These are phyloP conservation scores for Ambrosia hybrid DNA, from an alignment of 140 eudicot genomes.

Conservation along the genomic window DNA sequence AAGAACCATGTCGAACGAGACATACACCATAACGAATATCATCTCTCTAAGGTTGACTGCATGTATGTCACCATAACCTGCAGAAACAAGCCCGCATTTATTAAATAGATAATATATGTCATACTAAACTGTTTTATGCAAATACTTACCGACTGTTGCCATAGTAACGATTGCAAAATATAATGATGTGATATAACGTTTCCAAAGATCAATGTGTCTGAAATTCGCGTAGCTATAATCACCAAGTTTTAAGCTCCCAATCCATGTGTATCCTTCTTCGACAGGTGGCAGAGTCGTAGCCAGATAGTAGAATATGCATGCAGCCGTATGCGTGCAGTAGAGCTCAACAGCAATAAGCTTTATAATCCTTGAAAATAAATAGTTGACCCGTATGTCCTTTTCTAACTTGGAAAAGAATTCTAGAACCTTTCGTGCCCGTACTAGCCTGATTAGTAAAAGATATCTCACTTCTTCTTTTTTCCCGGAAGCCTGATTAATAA, in stretches of 20 bases:
- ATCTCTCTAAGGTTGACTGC: slow-evolving; percentile 89
- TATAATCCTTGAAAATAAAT: slow-evolving; percentile 70
- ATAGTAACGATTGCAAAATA: slow-evolving; percentile 93
- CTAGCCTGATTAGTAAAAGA: slow-evolving; percentile 68
- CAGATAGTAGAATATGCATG: slow-evolving; percentile 87
- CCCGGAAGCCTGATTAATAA: slow-evolving; percentile 56
- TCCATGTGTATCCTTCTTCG: slow-evolving; percentile 89
- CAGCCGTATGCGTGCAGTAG: slow-evolving; percentile 96
- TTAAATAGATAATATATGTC: too few species aligned
- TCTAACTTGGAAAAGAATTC: slow-evolving; percentile 54
- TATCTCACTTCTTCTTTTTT: slow-evolving; percentile 72
- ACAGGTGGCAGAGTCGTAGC: slow-evolving; percentile 77
- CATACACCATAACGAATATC: slow-evolving; percentile 83
- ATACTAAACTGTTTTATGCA: neutral
- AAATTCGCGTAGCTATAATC: slow-evolving; percentile 76
- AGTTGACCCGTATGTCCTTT: slow-evolving; percentile 80
- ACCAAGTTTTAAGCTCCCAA: slow-evolving; percentile 81
- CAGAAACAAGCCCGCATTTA: slow-evolving; percentile 14
- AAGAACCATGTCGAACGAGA: slow-evolving; percentile 88
- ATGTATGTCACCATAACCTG: slow-evolving; percentile 96
- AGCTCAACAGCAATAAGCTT: slow-evolving; percentile 80
- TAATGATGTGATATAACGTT: slow-evolving; percentile 62
- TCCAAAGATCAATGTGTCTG: slow-evolving; percentile 85
- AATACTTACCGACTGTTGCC: slow-evolving; percentile 82
- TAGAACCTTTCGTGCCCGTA: slow-evolving; percentile 63